Conservation (phyloP, 805 yeast species). For the Vanderwaltozyma polyspora region DNA sequence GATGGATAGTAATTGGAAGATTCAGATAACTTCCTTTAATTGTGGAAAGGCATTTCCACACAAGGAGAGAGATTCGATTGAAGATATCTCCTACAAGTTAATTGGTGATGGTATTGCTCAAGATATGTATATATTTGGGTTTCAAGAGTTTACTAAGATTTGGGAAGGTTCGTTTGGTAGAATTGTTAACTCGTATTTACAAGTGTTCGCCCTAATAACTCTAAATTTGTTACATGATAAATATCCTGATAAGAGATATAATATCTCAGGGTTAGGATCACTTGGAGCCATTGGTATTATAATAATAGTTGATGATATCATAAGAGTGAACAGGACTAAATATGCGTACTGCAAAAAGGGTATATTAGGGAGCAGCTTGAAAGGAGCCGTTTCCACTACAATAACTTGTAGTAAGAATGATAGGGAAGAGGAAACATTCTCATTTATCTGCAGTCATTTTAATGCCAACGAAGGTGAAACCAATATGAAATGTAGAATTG, state of each 20-base stretch:
- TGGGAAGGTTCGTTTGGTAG: conserved; percentile 40
- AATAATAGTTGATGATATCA: conserved; percentile 33
- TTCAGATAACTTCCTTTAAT: conserved; percentile 37
- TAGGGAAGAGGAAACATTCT: conserved; percentile 29
- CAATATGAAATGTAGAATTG: conserved; percentile 39
- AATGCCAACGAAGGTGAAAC: conserved; percentile 64
- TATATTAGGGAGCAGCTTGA: conserved; percentile 46
- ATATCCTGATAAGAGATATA: conserved; percentile 30
- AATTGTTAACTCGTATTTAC: conserved; percentile 29
- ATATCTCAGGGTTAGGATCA: conserved; percentile 33
- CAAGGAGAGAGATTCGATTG: conserved; percentile 23
- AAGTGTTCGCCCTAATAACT: conserved; percentile 28
- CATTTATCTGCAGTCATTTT: conserved; percentile 63
- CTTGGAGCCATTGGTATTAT: conserved; percentile 51
- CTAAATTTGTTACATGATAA: conserved; percentile 27
- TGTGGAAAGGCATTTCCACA: conserved; percentile 39
- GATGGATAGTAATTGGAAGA: no score
- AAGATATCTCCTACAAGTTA: conserved; percentile 24
- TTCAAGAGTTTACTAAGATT: conserved; percentile 52
- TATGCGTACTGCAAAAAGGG: conserved; percentile 43
- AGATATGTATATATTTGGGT: conserved; percentile 47
- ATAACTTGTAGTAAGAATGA: conserved; percentile 21
- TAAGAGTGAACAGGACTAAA: conserved; percentile 20
- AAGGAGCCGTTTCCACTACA: conserved; percentile 63
- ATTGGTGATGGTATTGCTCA: conserved; percentile 21